phyloP scores from a whole-genome alignment of 441 rosid species.

The Pelargonium myrrhifolium region DNA sequence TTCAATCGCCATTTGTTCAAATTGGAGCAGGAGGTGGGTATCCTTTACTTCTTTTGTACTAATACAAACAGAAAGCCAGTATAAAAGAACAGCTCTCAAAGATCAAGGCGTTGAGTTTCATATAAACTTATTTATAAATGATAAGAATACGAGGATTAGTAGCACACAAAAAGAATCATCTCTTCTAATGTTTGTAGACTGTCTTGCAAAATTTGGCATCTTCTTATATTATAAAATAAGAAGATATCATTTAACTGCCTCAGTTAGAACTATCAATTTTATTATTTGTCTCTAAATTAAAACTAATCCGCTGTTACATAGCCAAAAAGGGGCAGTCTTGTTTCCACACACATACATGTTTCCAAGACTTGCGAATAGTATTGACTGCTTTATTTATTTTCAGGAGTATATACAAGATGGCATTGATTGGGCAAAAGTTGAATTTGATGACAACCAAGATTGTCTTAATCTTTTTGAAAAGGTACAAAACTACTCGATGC shows the following conservation, averaged over 20 bases:
- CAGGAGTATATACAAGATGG: conserved; percentile 99
- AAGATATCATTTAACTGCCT: not conserved
- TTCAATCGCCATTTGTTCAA: conserved; percentile 96
- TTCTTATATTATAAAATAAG: not conserved
- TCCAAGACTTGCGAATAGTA: conserved; percentile 1
- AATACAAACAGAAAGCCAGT: conserved; percentile 1
- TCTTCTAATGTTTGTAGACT: not conserved
- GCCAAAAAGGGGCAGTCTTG: not conserved
- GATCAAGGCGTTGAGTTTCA: not conserved
- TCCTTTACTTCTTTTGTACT: conserved; percentile 5
- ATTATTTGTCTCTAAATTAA: not conserved
- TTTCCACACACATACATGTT: not conserved
- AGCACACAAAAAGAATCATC: too few species aligned
- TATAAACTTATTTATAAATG: not conserved
- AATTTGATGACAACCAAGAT: conserved; percentile 94
- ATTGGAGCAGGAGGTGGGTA: conserved; percentile 90
- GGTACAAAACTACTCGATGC: conserved; percentile 34
- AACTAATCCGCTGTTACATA: not conserved
- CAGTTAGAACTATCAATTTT: conserved; percentile 1
- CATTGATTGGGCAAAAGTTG: conserved; percentile 96
- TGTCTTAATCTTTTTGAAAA: conserved; percentile 98
- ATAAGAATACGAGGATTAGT: not conserved
- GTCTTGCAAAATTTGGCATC: conserved; percentile 1
- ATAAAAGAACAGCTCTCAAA: conserved; percentile 9
- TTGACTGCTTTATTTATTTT: conserved; percentile 13